Base-by-base conservation (phyloP, 2,329 filamentous ascomycete species). In the Talaromyces sp. region DNA sequence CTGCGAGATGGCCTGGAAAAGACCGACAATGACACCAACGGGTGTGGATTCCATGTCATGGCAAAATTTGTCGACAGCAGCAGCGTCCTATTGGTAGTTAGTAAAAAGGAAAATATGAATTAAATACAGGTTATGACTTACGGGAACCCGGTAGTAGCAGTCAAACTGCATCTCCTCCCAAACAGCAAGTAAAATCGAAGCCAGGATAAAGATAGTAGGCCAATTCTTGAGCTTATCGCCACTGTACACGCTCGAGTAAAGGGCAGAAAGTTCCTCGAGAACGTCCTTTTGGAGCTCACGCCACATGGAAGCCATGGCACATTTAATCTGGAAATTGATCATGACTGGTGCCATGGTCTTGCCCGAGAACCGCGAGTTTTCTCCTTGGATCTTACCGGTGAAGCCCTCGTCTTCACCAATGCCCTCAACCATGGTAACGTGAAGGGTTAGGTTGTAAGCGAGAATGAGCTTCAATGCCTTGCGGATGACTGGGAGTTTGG, bases 321-420 rank as follows among this genome's bases (percentile, higher is more conserved):
- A 95, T 85, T 98, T 98, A 82, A 98, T 92, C 81, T 97, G 92
- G 86, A 97, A 97, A 83, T 97, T 98, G 85, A 98, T 96, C 93
- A 98, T 96, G 73, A 97, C 93, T 12, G 94, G 94, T 16, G 94
- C 94, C 65, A 96, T 88, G 40, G 89, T 93, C 82, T 94, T 94
- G 72, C 93, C 93, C 69, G 85, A 89, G 82, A 89, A 97, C 75
- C 91, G 95, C 67, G 92, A 96, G 59, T 89, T 86, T 70, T 91
- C 87, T 70, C 95, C 90, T 57, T 94, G 87, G 66, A 98, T 94
- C 79, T 91, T 89, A 66, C 93, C 94, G 60, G 90, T 83, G 73
- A 93, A 82, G 28, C 82, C 79, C 65, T 92, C 87, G 71, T 96
- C 92, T 14, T 91, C 88, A 23, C 91, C 90, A 63, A 95, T 85